Evolutionary conservation across 306 rosid species (phyloP).

Genomic region (Begonia loranthoides): DNA sequence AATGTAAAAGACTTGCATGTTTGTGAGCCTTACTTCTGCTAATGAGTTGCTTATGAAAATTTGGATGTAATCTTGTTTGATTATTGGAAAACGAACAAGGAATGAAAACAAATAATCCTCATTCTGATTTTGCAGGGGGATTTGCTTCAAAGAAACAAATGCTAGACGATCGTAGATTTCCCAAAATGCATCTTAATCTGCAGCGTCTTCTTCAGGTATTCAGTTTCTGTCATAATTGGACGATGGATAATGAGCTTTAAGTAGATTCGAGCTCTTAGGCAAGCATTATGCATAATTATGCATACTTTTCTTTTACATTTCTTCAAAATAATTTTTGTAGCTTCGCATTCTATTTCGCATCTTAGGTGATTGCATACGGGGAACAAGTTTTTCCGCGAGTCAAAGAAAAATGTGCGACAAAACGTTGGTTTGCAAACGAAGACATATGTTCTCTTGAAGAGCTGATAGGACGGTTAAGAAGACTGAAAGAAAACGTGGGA

Average conservation of each 20-base stretch:
- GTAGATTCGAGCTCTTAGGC: neutral
- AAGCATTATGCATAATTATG: too few relatives aligned
- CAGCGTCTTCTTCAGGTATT: conserved; percentile 93
- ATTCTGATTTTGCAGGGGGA: conserved; percentile 43
- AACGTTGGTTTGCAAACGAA: conserved; percentile 62
- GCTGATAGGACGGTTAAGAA: conserved; percentile 64
- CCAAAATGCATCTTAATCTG: conserved; percentile 82
- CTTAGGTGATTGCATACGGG: conserved; percentile 77
- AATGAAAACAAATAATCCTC: neutral
- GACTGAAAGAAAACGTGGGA: conserved; percentile 86
- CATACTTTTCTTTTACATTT: too few relatives aligned
- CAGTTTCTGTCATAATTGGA: conserved; percentile 4
- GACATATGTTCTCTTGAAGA: conserved; percentile 70
- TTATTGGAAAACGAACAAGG: neutral
- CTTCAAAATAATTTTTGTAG: neutral
- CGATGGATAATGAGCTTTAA: neutral
- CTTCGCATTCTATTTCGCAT: neutral
- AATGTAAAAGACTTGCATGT: too few relatives aligned
- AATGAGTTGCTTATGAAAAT: too few relatives aligned
- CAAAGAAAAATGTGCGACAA: conserved; percentile 80
- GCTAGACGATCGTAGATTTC: conserved; percentile 96
- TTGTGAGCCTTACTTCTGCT: too few relatives aligned
- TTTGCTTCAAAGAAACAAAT: conserved; percentile 79
- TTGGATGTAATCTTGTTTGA: too few relatives aligned
- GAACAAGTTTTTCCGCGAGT: conserved; percentile 93